phyloP scores from a whole-genome alignment of 83 land plant genomes.

The Picea mariana region DNA sequence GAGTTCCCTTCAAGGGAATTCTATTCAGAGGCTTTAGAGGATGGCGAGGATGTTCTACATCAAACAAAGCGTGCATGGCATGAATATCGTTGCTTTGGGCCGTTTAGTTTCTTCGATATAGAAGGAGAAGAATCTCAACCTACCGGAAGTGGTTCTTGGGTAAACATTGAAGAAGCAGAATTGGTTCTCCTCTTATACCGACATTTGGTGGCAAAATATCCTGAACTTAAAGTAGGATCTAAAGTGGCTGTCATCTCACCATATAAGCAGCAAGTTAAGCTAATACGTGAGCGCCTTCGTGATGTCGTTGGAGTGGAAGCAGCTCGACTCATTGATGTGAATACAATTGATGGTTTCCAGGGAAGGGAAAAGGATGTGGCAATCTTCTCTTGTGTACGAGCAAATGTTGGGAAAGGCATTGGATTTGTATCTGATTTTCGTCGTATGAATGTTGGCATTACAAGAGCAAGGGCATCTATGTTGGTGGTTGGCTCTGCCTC shows the following conservation, averaged over 20 bases:
- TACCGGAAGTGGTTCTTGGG: constrained; percentile 84
- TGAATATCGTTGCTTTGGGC: constrained; percentile 86
- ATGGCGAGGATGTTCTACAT: constrained; percentile 59
- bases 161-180: constrained; percentile 83
- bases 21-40: constrained; percentile 71
- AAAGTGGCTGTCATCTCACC: constrained; percentile 87
- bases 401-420: constrained; percentile 70
- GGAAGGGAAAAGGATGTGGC: constrained; percentile 96
- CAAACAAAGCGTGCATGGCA: constrained; percentile 85
- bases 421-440: constrained; percentile 94
- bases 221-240: constrained; percentile 68
- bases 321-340: constrained; percentile 72
- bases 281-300: constrained; percentile 53
- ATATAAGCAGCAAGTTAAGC: constrained; percentile 85
- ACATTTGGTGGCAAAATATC: constrained; percentile 57
- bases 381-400: constrained; percentile 93
- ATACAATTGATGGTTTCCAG: constrained; percentile 98
- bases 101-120: constrained; percentile 91
- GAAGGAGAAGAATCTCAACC: constrained; percentile 84
- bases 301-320: constrained; percentile 60
- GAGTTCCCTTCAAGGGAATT: constrained; percentile 94
- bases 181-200: constrained; percentile 69
- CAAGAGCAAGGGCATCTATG: constrained; percentile 87
- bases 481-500: constrained; percentile 93
- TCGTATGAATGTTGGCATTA: constrained; percentile 99